A percentile compares a stretch with the other conserved stretches of the same genome.
These are phyloP conservation scores for Cyberlindnera japonica DNA, from an alignment of 805 yeast species.

Conservation along the genomic window DNA sequence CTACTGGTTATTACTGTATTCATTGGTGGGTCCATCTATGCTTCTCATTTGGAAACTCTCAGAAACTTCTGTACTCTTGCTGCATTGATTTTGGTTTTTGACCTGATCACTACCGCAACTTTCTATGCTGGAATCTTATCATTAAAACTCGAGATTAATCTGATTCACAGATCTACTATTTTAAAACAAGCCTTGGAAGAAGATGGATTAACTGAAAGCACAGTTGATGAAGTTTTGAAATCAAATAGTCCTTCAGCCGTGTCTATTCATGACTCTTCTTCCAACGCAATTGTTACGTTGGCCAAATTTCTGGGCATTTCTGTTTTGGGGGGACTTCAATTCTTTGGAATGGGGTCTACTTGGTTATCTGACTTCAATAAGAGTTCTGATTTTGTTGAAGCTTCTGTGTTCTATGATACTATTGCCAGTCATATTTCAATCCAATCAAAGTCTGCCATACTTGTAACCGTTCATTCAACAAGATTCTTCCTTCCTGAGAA, in stretches of 20 bases:
- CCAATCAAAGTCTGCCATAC: conserved; percentile 43
- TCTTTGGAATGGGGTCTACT: conserved; percentile 65
- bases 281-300: conserved; percentile 44
- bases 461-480: conserved; percentile 57
- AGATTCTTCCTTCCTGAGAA: conserved; percentile 58
- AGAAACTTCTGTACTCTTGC: conserved; percentile 77
- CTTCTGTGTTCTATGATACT: conserved; percentile 24
- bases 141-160: conserved; percentile 81
- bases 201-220: conserved; percentile 76
- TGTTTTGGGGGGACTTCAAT: conserved; percentile 58
- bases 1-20: conserved; percentile 68
- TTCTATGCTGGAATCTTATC: conserved; percentile 82
- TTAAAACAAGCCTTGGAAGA: conserved; percentile 83
- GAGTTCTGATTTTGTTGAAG: conserved; percentile 20
- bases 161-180: conserved; percentile 77
- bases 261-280: conserved; percentile 29
- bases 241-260: conserved; percentile 21
- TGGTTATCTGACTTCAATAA: conserved; percentile 53
- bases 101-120: conserved; percentile 69
- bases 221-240: conserved; percentile 65
- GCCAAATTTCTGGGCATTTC: conserved; percentile 59
- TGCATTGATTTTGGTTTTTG: conserved; percentile 65
- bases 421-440: conserved; percentile 30
- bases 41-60: conserved; percentile 66
- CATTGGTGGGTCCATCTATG: conserved; percentile 58